These are phyloP conservation scores for Anisodus tanguticus DNA, from an alignment of 257 asterid species.

Conservation along the genomic window DNA sequence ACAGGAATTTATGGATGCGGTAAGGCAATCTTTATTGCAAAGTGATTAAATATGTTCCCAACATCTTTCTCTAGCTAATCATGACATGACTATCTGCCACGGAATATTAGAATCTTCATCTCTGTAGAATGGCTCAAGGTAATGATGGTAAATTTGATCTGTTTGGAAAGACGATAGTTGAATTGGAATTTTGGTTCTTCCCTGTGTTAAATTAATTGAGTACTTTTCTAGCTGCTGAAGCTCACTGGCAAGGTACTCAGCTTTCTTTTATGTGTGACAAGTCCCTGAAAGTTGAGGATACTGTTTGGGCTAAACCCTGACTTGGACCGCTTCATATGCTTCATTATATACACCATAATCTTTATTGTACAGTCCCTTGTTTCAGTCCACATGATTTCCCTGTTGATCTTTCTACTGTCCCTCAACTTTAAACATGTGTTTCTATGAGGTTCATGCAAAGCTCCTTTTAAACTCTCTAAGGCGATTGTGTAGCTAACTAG, in stretches of 20 bases:
- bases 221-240: background rate
- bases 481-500: background rate
- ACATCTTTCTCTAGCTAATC: background rate
- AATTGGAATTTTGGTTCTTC: constrained; percentile 8
- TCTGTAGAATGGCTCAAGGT: background rate
- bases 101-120: constrained; percentile 18
- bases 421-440: background rate
- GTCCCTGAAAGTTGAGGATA: background rate
- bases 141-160: background rate
- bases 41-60: background rate
- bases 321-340: background rate
- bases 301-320: background rate
- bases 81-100: background rate
- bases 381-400: background rate
- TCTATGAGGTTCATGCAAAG: background rate
- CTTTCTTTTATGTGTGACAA: constrained; percentile 14
- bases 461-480: background rate
- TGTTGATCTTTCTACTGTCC: background rate
- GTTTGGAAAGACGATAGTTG: constrained; percentile 18
- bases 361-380: constrained; percentile 17
- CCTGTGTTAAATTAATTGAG: background rate
- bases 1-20: constrained; percentile 94
- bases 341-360: background rate
- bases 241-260: background rate
- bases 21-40: constrained; percentile 41